Conservation (phyloP, 73 alveolate species). For the Paramecium sexaurelia region DNA sequence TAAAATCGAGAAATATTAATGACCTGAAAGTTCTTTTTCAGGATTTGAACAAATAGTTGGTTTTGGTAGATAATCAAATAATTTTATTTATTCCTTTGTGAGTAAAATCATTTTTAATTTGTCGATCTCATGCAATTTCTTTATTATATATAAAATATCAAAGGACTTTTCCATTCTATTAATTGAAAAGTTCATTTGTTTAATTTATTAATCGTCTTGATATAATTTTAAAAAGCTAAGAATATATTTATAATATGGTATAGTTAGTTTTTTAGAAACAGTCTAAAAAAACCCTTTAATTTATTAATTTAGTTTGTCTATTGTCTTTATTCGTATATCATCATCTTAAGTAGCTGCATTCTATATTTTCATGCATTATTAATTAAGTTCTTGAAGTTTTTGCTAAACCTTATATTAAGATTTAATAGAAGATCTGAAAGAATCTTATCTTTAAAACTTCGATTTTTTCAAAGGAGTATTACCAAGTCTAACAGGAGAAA, state of each 20-base stretch:
- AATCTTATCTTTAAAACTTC: background rate
- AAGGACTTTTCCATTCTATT: constrained; percentile 20
- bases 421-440: background rate
- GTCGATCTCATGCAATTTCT: constrained; percentile 22
- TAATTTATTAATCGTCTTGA: background rate
- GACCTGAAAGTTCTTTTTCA: background rate
- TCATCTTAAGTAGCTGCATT: background rate
- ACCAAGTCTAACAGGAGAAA: background rate
- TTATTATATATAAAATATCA: constrained; percentile 9
- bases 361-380: background rate
- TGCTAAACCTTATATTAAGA: background rate
- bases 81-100: background rate
- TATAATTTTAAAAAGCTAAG: background rate
- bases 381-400: background rate
- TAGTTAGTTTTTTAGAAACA: background rate
- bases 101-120: constrained; percentile 17
- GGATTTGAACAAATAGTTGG: constrained; percentile 20
- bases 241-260: background rate
- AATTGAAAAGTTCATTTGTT: background rate
- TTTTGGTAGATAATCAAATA: constrained; percentile 33
- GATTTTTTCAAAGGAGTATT: background rate
- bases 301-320: background rate
- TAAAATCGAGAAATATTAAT: constrained; percentile 13
- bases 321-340: background rate
- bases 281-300: background rate